Evolutionary conservation across 2,329 filamentous ascomycete species (phyloP).

Genomic region (Xylariaceae sp.): DNA sequence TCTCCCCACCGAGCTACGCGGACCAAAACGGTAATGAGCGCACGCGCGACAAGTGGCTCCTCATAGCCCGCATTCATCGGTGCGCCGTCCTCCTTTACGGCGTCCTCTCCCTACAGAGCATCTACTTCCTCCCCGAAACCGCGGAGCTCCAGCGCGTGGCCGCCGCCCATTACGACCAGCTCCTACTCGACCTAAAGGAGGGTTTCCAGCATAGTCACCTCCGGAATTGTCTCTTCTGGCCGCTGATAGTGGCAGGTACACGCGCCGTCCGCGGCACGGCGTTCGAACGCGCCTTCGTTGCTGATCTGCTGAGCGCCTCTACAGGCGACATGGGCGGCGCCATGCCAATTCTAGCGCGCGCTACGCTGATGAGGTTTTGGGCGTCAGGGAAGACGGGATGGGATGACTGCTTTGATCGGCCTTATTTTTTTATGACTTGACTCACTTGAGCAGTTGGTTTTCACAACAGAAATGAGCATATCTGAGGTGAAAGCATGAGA

Average conservation of each 20-base stretch:
- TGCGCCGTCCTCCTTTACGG: slow-evolving; percentile 30
- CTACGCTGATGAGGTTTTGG: slow-evolving; percentile 33
- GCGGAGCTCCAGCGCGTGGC: slow-evolving; percentile 3
- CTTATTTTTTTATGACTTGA: slow-evolving; percentile 27
- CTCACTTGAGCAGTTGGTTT: slow-evolving; percentile 5
- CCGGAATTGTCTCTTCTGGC: slow-evolving; percentile 33
- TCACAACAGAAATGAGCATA: neutral
- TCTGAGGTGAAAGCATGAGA: neutral
- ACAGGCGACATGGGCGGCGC: slow-evolving; percentile 26
- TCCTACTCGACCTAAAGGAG: slow-evolving; percentile 26
- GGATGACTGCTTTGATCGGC: slow-evolving; percentile 37
- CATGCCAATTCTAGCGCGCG: slow-evolving; percentile 28
- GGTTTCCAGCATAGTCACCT: slow-evolving; percentile 19
- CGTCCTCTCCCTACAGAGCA: slow-evolving; percentile 30
- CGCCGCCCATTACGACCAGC: slow-evolving; percentile 17
- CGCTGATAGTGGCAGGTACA: slow-evolving; percentile 33
- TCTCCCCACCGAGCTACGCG: slow-evolving; percentile 32
- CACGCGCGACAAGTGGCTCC: slow-evolving; percentile 27
- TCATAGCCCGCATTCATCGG: slow-evolving; percentile 33
- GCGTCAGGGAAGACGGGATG: slow-evolving; percentile 30
- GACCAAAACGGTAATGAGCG: slow-evolving; percentile 13
- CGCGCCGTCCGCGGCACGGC: slow-evolving; percentile 24
- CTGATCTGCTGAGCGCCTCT: slow-evolving; percentile 24
- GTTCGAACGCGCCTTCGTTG: slow-evolving; percentile 30
- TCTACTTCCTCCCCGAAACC: slow-evolving; percentile 24